Evolutionary conservation across 208 protist species (phyloP).

Genomic region (Strigomonas galati): DNA sequence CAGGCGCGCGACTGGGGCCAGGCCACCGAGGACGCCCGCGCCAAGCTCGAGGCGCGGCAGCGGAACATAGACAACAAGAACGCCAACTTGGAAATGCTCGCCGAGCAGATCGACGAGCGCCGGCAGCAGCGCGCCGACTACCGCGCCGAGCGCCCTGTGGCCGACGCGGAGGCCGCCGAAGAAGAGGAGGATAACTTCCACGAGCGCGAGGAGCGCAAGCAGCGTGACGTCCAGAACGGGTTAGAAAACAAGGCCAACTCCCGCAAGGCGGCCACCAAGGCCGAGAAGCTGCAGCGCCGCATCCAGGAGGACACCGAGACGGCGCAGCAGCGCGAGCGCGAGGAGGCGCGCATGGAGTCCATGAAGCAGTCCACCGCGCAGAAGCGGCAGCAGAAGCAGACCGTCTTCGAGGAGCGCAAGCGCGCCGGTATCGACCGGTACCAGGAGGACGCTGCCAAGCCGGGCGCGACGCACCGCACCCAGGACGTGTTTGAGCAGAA

Average conservation of each 20-base stretch:
- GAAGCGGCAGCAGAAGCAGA: constrained; percentile 34
- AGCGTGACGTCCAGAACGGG: constrained; percentile 32
- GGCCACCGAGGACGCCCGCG: constrained; percentile 43
- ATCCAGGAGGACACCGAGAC: constrained; percentile 26
- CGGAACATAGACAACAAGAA: constrained; percentile 74
- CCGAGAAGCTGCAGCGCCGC: constrained; percentile 42
- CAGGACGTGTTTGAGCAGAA: constrained; percentile 68
- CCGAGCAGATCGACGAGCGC: constrained; percentile 62
- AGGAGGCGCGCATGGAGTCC: constrained; percentile 38
- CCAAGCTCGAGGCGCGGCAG: constrained; percentile 35
- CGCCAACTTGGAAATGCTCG: constrained; percentile 60
- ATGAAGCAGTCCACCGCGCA: constrained; percentile 33
- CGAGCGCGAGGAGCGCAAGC: constrained; percentile 25
- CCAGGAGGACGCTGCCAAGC: constrained; percentile 16
- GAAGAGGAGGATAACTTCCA: constrained; percentile 52
- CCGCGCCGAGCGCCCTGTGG: constrained; percentile 23
- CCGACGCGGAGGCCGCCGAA: constrained; percentile 50
- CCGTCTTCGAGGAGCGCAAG: constrained; percentile 52
- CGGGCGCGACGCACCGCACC: constrained; percentile 48
- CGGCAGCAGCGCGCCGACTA: constrained; percentile 33
- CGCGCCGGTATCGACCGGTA: constrained; percentile 28
- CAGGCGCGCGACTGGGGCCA: constrained; percentile 45
- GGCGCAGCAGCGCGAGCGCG: constrained; percentile 23
- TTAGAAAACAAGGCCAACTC: constrained; percentile 46
- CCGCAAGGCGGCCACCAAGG: constrained; percentile 34